Evolutionary conservation across 2,329 filamentous ascomycete species (phyloP), one percentile per base, ranked within the genome.

Genomic region (Colletotrichum spaethianum): DNA sequence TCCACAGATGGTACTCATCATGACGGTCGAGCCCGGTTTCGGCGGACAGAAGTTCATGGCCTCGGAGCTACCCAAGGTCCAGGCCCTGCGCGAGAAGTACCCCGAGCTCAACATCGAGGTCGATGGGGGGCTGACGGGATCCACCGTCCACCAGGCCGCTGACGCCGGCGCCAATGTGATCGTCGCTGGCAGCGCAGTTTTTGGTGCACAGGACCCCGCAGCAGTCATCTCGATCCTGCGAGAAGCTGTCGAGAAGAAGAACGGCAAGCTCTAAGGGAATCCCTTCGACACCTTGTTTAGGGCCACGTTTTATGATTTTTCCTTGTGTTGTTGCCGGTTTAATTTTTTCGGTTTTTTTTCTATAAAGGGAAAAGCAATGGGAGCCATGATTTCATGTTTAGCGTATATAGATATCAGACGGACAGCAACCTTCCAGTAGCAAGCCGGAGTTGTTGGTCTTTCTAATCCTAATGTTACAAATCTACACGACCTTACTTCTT

Each of bases 21-120:
- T 99, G 96, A 99, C 96, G 1, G 96, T 99, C 53, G 91, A 99
- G 84, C 96, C 96, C 55, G 96, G 96, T 56, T 99, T 99, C 80
- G 96, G 96, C 74, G 96, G 96, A 8, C 96, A 99, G 81, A 98
- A 98, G 80, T 99, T 99, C 87, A 98, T 98, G 95, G 92, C 94
- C 16, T 94, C 94, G 8, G 94, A 98, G 85, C 90, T 99, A 76
- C 95, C 96, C 80, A 99, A 99, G 86, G 96, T 99, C 31, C 85
- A 93, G 75, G 94, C 92, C 48, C 87, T 99, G 76, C 91, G 96
- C 72, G 86, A 92, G 80, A 91, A 90, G 78, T 99, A 98, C 81
- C 96, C 96, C 2, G 89, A 98, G 7, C 85, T 99, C 74, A 96
- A 98, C 84, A 99, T 99, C 78, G 96, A 99, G 84, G 96, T 99